Evolutionary conservation across 371 early-diverging fungal genomes (phyloP).

Genomic region (Capillidium heterosporum): DNA sequence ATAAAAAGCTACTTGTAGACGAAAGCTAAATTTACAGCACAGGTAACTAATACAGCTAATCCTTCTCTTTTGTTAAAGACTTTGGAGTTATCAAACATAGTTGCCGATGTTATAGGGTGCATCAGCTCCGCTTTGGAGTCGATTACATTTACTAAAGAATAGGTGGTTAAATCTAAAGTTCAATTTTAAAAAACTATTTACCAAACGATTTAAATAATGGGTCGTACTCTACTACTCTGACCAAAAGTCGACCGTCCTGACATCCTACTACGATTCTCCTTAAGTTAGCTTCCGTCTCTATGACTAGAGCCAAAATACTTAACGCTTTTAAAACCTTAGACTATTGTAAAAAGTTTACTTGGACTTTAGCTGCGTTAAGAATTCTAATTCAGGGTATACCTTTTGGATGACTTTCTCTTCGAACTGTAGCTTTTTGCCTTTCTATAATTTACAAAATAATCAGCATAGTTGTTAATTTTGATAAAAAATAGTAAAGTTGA

Average conservation of each 20-base stretch:
- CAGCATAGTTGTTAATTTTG: too few relatives aligned
- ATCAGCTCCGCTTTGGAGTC: not conserved
- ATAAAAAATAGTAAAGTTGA: too few relatives aligned
- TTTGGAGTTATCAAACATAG: not conserved
- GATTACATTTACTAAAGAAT: not conserved
- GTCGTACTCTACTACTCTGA: not conserved
- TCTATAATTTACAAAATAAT: too few relatives aligned
- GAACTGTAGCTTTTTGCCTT: not conserved
- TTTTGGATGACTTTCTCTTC: not conserved
- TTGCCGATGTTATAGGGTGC: not conserved
- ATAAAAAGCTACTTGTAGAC: not conserved
- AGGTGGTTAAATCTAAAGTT: not conserved
- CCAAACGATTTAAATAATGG: too few relatives aligned
- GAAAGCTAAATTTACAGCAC: not conserved
- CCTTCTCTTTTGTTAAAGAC: not conserved
- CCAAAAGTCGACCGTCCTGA: not conserved
- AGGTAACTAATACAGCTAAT: constrained; percentile 1
- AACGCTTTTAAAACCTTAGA: not conserved
- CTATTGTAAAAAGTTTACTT: not conserved
- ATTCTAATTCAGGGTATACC: not conserved
- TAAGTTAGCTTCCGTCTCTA: not conserved
- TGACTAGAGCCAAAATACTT: not conserved
- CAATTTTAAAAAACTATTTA: too few relatives aligned
- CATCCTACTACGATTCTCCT: not conserved
- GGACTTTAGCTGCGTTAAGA: not conserved